Evolutionary conservation across 2,329 filamentous ascomycete species (phyloP), one percentile per base, ranked within the genome.

Genomic region (Microdochium bolleyi): DNA sequence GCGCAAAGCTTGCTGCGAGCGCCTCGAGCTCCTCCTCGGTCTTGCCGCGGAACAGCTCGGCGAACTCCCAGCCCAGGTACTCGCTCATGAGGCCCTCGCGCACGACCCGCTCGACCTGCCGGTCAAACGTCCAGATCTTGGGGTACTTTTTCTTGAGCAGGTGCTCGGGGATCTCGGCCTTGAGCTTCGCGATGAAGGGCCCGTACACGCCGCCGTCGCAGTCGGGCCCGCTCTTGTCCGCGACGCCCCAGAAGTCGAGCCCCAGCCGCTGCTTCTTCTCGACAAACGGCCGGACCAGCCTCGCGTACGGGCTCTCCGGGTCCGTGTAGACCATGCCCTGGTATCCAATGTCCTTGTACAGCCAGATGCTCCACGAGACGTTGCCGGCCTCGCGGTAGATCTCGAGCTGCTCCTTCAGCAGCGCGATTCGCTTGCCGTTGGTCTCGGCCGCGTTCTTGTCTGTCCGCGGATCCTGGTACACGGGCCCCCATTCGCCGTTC

Each of bases 321-420:
- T 68, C 67, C 1, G 75, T 67, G 55, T 78, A 74, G 0, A 78
- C 67, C 77, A 82, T 80, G 5, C 78, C 79, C 61, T 81, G 77
- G 48, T 77, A 71, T 0, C 78, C 77, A 38, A 82, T 74, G 54
- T 82, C 78, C 61, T 82, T 82, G 64, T 80, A 82, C 0, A 79
- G 64, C 78, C 79, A 82, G 59, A 85, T 85, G 14, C 69, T 76
- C 82, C 81, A 85, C 48, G 73, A 75, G 3, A 75, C 71, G 8
- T 70, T 70, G 0, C 73, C 55, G 34, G 54, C 50, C 61, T 63
- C 60, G 25, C 59, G 63, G 53, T 73, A 73, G 1, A 72, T 69
- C 1, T 57, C 52, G 2, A 73, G 58, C 49, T 78, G 75, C 38
- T 74, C 68, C 2, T 67, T 62, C 0, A 78, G 59, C 0, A 77